A percentile compares a stretch with the other conserved stretches of the same genome.
Evolutionary conservation across 2,329 filamentous ascomycete genomes (phyloP).

Genomic region (Fusarium secorum): DNA sequence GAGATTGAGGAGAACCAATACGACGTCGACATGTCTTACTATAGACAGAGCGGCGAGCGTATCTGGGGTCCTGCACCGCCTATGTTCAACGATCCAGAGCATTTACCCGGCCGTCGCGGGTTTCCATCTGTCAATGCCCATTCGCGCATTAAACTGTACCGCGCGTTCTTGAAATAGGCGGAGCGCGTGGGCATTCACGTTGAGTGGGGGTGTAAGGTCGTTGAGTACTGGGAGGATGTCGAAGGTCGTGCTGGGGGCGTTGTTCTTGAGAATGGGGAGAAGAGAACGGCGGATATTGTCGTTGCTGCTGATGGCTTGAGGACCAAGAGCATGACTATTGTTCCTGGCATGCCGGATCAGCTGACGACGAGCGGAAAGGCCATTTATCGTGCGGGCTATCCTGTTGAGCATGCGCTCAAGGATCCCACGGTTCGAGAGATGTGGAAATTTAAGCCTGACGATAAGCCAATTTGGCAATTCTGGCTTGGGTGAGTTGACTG

Average conservation of each 20-base stretch:
- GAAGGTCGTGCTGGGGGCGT: slow-evolving; percentile 9
- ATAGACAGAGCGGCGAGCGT: slow-evolving; percentile 16
- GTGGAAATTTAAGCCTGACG: slow-evolving; percentile 20
- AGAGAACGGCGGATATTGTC: slow-evolving; percentile 19
- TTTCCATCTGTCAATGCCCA: slow-evolving; percentile 27
- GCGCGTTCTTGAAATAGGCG: slow-evolving; percentile 15
- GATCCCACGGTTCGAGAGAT: slow-evolving; percentile 21
- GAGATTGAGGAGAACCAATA: slow-evolving; percentile 29
- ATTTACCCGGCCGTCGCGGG: background rate
- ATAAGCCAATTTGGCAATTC: slow-evolving; percentile 24
- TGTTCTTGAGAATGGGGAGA: slow-evolving; percentile 23
- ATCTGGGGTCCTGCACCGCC: slow-evolving; percentile 30
- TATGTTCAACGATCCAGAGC: slow-evolving; percentile 27
- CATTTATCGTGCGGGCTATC: slow-evolving; percentile 21
- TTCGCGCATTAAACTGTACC: slow-evolving; percentile 19
- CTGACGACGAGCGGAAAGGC: slow-evolving; percentile 18
- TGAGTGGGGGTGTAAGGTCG: slow-evolving; percentile 24
- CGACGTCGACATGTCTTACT: slow-evolving; percentile 31
- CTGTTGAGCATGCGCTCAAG: slow-evolving; percentile 17
- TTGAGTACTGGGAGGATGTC: slow-evolving; percentile 28
- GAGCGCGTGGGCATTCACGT: slow-evolving; percentile 13
- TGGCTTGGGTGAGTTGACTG: slow-evolving; percentile 13
- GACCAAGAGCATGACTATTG: slow-evolving; percentile 18
- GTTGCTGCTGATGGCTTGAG: slow-evolving; percentile 20
- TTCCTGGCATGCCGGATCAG: slow-evolving; percentile 16